Conservation (phyloP, 495 filamentous ascomycete species). For the Trichoderma parareesei region DNA sequence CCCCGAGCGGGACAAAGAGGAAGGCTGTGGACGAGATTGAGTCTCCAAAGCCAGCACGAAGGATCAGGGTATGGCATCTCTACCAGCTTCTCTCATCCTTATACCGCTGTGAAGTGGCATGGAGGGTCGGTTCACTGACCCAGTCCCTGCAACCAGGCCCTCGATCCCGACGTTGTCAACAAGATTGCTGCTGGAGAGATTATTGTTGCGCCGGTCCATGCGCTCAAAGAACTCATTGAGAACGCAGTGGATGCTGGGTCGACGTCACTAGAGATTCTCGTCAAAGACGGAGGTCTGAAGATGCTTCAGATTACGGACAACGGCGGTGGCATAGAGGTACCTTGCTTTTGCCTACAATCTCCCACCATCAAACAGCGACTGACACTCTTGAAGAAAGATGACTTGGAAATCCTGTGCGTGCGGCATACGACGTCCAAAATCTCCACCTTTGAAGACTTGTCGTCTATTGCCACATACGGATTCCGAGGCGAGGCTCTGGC, state of each 20-base stretch:
- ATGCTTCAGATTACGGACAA: slow-evolving; percentile 97
- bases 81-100: neutral
- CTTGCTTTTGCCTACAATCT: slow-evolving; percentile 17
- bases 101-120: neutral
- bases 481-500: slow-evolving; percentile 96
- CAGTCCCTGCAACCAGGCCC: slow-evolving; percentile 45
- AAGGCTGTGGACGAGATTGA: neutral
- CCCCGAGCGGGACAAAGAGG: neutral
- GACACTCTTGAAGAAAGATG: slow-evolving; percentile 55
- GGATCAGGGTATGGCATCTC: neutral
- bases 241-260: slow-evolving; percentile 96
- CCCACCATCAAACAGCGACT: neutral
- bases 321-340: slow-evolving; percentile 89
- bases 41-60: neutral
- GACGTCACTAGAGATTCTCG: slow-evolving; percentile 80
- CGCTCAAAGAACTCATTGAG: slow-evolving; percentile 94
- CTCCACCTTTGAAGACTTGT: slow-evolving; percentile 89
- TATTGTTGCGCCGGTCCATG: slow-evolving; percentile 94
- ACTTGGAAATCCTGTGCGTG: slow-evolving; percentile 89
- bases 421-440: slow-evolving; percentile 96
- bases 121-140: neutral
- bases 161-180: slow-evolving; percentile 94
- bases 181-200: slow-evolving; percentile 99
- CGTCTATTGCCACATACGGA: slow-evolving; percentile 87
- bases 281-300: slow-evolving; percentile 96